Evolutionary conservation across 108 stramenopile genomes (phyloP).

Genomic region (Cyclotella cryptica): DNA sequence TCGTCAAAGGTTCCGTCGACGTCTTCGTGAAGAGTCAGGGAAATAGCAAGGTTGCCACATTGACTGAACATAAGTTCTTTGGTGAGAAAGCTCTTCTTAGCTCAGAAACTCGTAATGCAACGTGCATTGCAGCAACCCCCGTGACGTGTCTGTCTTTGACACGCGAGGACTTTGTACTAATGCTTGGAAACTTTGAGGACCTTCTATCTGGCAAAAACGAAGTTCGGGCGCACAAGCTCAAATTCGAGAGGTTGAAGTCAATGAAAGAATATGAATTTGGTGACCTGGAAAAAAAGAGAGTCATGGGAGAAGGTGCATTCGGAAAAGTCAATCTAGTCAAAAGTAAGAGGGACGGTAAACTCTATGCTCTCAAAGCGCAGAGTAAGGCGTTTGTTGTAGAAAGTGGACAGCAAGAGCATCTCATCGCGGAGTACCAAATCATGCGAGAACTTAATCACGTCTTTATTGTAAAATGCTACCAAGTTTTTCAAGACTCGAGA

Average conservation of each 20-base stretch:
- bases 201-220: constrained; percentile 47
- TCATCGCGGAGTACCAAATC: constrained; percentile 52
- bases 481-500: constrained; percentile 50
- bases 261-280: neutral
- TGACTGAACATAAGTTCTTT: constrained; percentile 76
- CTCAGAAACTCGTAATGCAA: constrained; percentile 65
- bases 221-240: neutral
- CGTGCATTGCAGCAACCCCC: constrained; percentile 62
- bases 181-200: constrained; percentile 69
- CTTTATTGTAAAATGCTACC: constrained; percentile 44
- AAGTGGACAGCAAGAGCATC: constrained; percentile 60
- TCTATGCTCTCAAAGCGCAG: constrained; percentile 73
- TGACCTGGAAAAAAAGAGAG: constrained; percentile 24
- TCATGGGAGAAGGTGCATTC: constrained; percentile 55
- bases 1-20: constrained; percentile 73
- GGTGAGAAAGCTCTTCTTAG: constrained; percentile 79
- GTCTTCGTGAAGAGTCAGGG: constrained; percentile 31
- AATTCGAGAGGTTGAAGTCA: constrained; percentile 1
- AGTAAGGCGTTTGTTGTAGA: constrained; percentile 61
- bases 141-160: constrained; percentile 45
- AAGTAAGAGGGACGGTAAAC: constrained; percentile 13
- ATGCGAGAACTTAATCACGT: constrained; percentile 50
- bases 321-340: constrained; percentile 44
- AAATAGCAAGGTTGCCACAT: constrained; percentile 54
- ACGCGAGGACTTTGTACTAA: constrained; percentile 67